A percentile compares a stretch with the other conserved stretches of the same genome.
These are phyloP conservation scores for Lachnum nothofagi DNA, from an alignment of 2,329 filamentous ascomycete genomes.

Conservation along the genomic window DNA sequence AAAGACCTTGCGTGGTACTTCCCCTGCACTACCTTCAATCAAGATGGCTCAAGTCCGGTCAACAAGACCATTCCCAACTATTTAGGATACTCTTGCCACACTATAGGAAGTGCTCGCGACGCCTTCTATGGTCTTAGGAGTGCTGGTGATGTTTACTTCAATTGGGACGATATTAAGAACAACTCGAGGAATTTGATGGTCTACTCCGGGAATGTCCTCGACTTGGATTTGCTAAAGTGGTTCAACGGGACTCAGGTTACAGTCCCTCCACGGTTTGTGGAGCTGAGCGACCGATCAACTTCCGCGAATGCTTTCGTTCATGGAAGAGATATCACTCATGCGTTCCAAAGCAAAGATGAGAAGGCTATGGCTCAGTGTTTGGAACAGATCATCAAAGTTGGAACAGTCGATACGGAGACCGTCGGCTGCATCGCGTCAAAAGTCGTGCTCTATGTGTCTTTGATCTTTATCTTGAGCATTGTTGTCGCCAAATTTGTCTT, in stretches of 20 bases:
- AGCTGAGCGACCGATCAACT: slow-evolving; percentile 65
- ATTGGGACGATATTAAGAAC: slow-evolving; percentile 91
- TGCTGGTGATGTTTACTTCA: slow-evolving; percentile 88
- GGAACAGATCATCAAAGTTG: slow-evolving; percentile 90
- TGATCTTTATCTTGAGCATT: slow-evolving; percentile 86
- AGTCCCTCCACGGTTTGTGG: slow-evolving; percentile 71
- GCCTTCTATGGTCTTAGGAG: slow-evolving; percentile 69
- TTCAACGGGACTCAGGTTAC: slow-evolving; percentile 77
- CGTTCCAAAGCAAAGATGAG: slow-evolving; percentile 72
- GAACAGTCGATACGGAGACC: slow-evolving; percentile 89
- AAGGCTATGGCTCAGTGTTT: slow-evolving; percentile 83
- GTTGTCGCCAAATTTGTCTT: slow-evolving; percentile 83
- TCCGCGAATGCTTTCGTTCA: slow-evolving; percentile 58
- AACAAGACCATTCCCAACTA: slow-evolving; percentile 74
- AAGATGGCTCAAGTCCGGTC: slow-evolving; percentile 77
- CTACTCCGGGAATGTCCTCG: slow-evolving; percentile 89
- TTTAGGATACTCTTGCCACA: slow-evolving; percentile 84
- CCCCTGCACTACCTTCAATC: slow-evolving; percentile 84
- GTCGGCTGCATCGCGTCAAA: slow-evolving; percentile 96
- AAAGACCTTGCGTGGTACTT: slow-evolving; percentile 93
- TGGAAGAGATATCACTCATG: slow-evolving; percentile 83
- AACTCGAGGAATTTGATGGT: slow-evolving; percentile 83
- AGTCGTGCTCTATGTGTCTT: slow-evolving; percentile 89
- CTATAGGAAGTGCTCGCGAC: slow-evolving; percentile 60
- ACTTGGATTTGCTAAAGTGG: slow-evolving; percentile 83